Percentiles rank a stretch among this genome's conserved stretches.
phyloP scores from a whole-genome alignment of 805 yeast genomes.

The Saccharomycopsis fermentans region DNA sequence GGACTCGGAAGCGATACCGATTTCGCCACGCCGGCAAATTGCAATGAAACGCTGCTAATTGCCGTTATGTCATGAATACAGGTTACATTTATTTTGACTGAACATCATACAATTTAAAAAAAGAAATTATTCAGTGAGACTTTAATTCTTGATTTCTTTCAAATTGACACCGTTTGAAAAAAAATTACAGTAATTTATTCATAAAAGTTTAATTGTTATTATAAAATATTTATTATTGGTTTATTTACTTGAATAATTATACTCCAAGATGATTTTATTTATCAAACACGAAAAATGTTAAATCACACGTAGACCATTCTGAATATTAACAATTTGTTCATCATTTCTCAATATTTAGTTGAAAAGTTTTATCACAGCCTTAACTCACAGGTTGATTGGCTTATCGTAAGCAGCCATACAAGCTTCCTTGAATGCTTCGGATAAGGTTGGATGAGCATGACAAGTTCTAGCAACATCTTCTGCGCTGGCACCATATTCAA shows the following conservation, averaged over 20 bases:
- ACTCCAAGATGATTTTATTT: neutral
- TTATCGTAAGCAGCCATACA: slow-evolving; percentile 85
- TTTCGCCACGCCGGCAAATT: slow-evolving; percentile 19
- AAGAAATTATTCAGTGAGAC: too few relatives aligned
- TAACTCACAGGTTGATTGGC: slow-evolving; percentile 70
- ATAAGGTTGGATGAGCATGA: slow-evolving; percentile 97
- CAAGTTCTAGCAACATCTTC: slow-evolving; percentile 97
- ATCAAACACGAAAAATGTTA: neutral
- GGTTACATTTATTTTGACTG: too few relatives aligned
- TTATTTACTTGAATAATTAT: neutral
- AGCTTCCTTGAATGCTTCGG: slow-evolving; percentile 98
- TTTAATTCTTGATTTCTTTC: too few relatives aligned
- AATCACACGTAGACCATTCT: neutral
- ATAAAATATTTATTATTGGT: neutral
- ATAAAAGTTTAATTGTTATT: neutral
- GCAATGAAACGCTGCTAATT: neutral
- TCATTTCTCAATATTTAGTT: neutral
- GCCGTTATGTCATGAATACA: too few relatives aligned
- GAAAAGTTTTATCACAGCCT: too few relatives aligned
- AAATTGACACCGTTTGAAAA: too few relatives aligned
- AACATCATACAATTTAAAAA: too few relatives aligned
- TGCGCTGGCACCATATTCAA: slow-evolving; percentile 97
- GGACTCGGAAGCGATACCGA: slow-evolving; percentile 21
- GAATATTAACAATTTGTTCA: neutral
- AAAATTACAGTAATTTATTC: too few relatives aligned